A percentile compares a stretch with the other conserved stretches of the same genome.
Evolutionary conservation across 495 filamentous ascomycete species (phyloP).

Genomic region (Podospora tetraspora): DNA sequence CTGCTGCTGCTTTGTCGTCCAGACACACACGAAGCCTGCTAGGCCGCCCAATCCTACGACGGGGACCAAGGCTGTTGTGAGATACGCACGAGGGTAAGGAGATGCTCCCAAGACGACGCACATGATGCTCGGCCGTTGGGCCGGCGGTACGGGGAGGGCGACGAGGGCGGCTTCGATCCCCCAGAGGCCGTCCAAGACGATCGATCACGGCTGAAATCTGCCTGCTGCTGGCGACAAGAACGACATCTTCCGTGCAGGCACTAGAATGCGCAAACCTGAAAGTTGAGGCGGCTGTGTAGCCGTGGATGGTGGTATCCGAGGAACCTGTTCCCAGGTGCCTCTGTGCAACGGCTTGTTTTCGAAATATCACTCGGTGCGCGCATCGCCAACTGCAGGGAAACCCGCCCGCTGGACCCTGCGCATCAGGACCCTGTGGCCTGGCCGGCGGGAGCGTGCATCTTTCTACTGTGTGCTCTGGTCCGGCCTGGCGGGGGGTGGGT

Average conservation of each 20-base stretch:
- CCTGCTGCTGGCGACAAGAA: not conserved
- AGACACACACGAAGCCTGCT: not conserved
- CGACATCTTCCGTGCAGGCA: constrained; percentile 6
- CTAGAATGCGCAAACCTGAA: not conserved
- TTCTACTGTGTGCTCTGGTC: not conserved
- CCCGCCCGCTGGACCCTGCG: not conserved
- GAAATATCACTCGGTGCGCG: not conserved
- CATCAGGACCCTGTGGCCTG: not conserved
- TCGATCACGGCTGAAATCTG: constrained; percentile 7
- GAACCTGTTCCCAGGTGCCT: not conserved
- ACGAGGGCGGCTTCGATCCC: constrained; percentile 3
- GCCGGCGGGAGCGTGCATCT: not conserved
- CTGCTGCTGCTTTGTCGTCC: not conserved
- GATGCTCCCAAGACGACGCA: not conserved
- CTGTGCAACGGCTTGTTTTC: not conserved
- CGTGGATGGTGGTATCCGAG: not conserved
- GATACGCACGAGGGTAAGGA: not conserved
- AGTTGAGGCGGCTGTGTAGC: not conserved
- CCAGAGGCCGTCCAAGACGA: not conserved
- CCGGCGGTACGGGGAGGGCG: not conserved
- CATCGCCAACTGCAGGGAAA: not conserved
- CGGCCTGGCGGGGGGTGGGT: not conserved
- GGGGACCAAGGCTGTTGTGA: not conserved
- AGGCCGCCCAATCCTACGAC: not conserved
- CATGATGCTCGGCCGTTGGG: not conserved